Conservation (phyloP, 2,329 filamentous ascomycete genomes). For the Aspergillus texensis region DNA sequence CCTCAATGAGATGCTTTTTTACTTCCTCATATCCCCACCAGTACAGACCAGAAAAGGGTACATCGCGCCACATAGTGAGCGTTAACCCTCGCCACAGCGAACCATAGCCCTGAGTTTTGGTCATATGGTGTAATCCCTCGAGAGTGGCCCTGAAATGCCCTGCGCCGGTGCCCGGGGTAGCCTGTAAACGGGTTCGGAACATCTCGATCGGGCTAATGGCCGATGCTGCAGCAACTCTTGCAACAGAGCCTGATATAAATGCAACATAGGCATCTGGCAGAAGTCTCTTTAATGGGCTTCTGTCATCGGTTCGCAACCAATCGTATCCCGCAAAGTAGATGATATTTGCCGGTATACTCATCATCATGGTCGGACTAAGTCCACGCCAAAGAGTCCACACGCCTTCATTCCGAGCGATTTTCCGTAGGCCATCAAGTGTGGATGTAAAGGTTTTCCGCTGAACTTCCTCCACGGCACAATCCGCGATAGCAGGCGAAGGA, state of each 20-base stretch:
- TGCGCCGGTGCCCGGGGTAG: slow-evolving; percentile 60
- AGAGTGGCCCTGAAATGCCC: slow-evolving; percentile 80
- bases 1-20: slow-evolving; percentile 69
- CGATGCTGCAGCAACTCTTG: slow-evolving; percentile 77
- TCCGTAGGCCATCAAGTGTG: slow-evolving; percentile 86
- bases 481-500: slow-evolving; percentile 52
- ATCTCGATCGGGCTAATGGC: slow-evolving; percentile 91
- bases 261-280: slow-evolving; percentile 74
- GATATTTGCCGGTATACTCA: slow-evolving; percentile 93
- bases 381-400: slow-evolving; percentile 86
- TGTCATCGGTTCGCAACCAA: slow-evolving; percentile 76
- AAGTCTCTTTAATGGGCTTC: slow-evolving; percentile 69
- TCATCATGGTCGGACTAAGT: slow-evolving; percentile 87
- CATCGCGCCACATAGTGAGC: slow-evolving; percentile 92
- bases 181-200: slow-evolving; percentile 89
- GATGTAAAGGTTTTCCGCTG: slow-evolving; percentile 83
- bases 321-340: slow-evolving; percentile 99
- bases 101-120: slow-evolving; percentile 71
- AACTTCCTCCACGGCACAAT: slow-evolving; percentile 86
- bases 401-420: slow-evolving; percentile 94
- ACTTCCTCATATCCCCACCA: slow-evolving; percentile 97
- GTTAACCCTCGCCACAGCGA: slow-evolving; percentile 89
- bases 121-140: slow-evolving; percentile 76
- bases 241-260: slow-evolving; percentile 75
- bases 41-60: slow-evolving; percentile 95